Evolutionary conservation across 2,329 filamentous ascomycete genomes (phyloP).

Genomic region (Epichloe hybrida): DNA sequence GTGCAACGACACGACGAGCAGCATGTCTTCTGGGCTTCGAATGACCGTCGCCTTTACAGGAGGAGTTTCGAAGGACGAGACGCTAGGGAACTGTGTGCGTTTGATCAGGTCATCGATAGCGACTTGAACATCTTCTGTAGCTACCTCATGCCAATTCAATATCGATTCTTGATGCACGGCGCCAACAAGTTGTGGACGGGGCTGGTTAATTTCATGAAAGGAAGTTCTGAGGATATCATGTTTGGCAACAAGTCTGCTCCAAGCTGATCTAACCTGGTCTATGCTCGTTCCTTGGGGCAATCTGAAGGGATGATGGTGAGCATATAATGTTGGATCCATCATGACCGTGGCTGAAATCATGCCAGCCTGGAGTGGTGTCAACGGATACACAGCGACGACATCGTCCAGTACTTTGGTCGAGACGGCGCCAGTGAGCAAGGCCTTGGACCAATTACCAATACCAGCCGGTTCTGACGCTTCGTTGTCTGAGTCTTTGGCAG

Average conservation of each 20-base stretch:
- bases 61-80: background rate
- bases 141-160: background rate
- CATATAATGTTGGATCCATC: slow-evolving; percentile 9
- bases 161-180: background rate
- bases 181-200: slow-evolving; percentile 1
- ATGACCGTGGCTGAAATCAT: slow-evolving; percentile 10
- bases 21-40: background rate
- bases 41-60: background rate
- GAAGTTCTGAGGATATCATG: slow-evolving; percentile 14
- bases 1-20: background rate
- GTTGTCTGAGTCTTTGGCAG: too few species aligned
- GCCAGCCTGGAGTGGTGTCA: slow-evolving; percentile 11
- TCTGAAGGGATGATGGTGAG: slow-evolving; percentile 7
- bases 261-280: slow-evolving; percentile 7
- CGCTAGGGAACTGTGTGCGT: background rate
- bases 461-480: background rate
- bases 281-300: slow-evolving; percentile 4
- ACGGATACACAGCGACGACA: slow-evolving; percentile 14
- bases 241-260: slow-evolving; percentile 6
- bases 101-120: background rate
- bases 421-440: background rate
- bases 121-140: background rate
- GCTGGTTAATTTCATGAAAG: slow-evolving; percentile 11
- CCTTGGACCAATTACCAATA: background rate
- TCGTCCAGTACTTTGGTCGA: slow-evolving; percentile 2